Conservation (phyloP, 148 eudicot species). For the Rhododendron henanense region DNA sequence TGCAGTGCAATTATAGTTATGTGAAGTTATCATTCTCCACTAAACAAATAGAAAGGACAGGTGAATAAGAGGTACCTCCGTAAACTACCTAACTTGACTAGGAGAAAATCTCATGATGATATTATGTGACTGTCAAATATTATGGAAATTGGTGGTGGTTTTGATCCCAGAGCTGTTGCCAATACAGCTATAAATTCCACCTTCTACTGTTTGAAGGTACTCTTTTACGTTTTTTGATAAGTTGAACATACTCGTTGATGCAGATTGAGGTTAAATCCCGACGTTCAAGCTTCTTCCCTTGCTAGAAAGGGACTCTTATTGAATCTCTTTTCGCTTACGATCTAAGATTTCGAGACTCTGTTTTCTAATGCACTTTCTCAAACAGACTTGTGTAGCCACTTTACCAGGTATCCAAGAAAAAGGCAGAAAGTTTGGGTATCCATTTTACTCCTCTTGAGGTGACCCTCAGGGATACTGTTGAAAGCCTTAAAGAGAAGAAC, state of each 20-base stretch:
- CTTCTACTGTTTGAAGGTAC: neutral
- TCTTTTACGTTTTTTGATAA: neutral
- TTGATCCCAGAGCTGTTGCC: neutral
- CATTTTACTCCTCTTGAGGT: constrained; percentile 1
- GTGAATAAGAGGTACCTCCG: neutral
- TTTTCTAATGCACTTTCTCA: neutral
- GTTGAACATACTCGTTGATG: neutral
- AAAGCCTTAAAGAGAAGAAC: constrained; percentile 6
- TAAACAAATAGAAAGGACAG: neutral
- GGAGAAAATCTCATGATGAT: neutral
- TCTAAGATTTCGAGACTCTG: too few species aligned
- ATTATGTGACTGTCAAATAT: neutral
- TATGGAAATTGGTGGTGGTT: neutral
- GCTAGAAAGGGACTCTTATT: neutral
- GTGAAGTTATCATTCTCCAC: neutral
- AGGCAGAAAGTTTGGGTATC: constrained; percentile 30
- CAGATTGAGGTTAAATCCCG: neutral
- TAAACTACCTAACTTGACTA: neutral
- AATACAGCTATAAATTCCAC: neutral
- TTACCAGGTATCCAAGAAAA: constrained; percentile 29
- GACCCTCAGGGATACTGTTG: neutral
- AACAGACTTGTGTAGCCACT: neutral
- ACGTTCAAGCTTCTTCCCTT: neutral
- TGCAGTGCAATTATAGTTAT: neutral
- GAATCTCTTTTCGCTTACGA: neutral